A percentile compares a stretch with the other conserved stretches of the same genome.
These are phyloP conservation scores for Suillus fuscotomentosus DNA, from an alignment of 768 basidiomycete species.

Conservation along the genomic window DNA sequence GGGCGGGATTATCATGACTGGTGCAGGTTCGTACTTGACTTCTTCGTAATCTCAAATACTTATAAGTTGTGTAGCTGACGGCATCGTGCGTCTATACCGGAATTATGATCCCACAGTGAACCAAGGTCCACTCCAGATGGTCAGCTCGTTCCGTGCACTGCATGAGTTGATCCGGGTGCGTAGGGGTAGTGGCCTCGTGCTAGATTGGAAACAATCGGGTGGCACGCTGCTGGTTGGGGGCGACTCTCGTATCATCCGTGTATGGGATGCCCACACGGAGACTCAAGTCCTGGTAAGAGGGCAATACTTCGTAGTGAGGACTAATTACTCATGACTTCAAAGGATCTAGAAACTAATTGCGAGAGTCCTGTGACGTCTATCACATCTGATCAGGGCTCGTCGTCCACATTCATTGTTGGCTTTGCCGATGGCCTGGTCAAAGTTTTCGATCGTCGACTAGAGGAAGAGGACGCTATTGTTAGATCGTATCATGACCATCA, in stretches of 20 bases:
- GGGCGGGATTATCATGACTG: conserved; percentile 85
- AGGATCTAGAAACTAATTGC: conserved; percentile 90
- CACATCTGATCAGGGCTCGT: conserved; percentile 70
- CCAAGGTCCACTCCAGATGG: conserved; percentile 81
- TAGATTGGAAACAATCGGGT: conserved; percentile 90
- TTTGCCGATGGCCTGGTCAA: conserved; percentile 92
- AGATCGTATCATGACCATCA: conserved; percentile 73
- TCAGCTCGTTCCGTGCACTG: conserved; percentile 89
- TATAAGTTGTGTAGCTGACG: conserved; percentile 65
- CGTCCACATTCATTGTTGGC: conserved; percentile 82
- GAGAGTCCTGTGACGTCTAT: conserved; percentile 90
- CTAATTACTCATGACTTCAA: conserved; percentile 2
- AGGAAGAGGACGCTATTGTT: conserved; percentile 81
- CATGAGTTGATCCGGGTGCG: conserved; percentile 71
- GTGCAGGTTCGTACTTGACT: conserved; percentile 58
- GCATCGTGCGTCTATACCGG: conserved; percentile 86
- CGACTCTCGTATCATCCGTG: conserved; percentile 82
- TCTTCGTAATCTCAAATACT: background rate
- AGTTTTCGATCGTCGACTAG: conserved; percentile 88
- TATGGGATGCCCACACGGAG: conserved; percentile 96
- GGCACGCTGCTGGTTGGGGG: conserved; percentile 89
- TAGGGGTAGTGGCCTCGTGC: conserved; percentile 82
- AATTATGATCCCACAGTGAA: conserved; percentile 81
- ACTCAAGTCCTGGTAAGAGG: conserved; percentile 63
- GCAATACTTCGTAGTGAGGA: background rate